A percentile compares a stretch with the other conserved stretches of the same genome.
Conservation (phyloP, 805 yeast genomes). For the Saccharomycopsis synnaedendra region DNA sequence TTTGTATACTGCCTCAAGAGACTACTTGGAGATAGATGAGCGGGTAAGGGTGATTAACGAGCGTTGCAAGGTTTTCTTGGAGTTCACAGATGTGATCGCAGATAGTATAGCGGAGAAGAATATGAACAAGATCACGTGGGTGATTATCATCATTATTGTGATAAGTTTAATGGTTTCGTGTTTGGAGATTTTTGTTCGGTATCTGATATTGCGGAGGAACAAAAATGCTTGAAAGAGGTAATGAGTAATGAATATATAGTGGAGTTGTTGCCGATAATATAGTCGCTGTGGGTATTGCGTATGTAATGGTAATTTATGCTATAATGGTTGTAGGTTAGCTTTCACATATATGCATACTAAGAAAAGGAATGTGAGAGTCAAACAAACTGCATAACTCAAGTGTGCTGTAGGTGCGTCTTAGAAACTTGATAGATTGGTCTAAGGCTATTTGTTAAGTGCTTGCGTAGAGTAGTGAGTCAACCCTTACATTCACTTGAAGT, state of each 20-base stretch:
- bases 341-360: too few species aligned
- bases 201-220: constrained; percentile 26
- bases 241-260: background rate
- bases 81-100: constrained; percentile 83
- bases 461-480: too few species aligned
- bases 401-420: too few species aligned
- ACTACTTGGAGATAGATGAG: constrained; percentile 89
- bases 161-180: constrained; percentile 68
- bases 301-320: too few species aligned
- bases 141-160: constrained; percentile 74
- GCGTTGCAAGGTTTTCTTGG: constrained; percentile 86
- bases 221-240: constrained; percentile 20
- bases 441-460: too few species aligned
- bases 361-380: too few species aligned
- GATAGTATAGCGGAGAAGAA: constrained; percentile 91
- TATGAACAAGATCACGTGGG: constrained; percentile 84
- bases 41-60: constrained; percentile 90
- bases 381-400: too few species aligned
- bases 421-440: too few species aligned
- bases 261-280: too few species aligned
- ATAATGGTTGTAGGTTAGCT: too few species aligned
- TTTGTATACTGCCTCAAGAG: constrained; percentile 76
- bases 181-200: constrained; percentile 55
- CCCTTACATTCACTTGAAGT: constrained; percentile 42
- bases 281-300: too few species aligned